These are phyloP conservation scores for Bathelium albidoporum DNA, from an alignment of 495 filamentous ascomycete species.

Conservation along the genomic window DNA sequence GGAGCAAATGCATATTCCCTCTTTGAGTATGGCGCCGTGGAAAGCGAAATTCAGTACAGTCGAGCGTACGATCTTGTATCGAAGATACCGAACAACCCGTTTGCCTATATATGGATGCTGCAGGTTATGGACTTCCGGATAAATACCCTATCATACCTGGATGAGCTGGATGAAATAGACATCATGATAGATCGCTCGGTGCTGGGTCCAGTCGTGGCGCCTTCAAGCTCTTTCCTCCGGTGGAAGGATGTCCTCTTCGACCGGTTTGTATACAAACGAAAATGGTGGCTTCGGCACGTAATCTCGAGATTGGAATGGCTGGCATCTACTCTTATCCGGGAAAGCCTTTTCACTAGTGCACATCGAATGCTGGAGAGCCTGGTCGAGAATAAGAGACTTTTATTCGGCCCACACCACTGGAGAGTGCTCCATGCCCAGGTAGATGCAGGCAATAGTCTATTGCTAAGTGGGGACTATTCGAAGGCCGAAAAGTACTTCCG, in stretches of 20 bases:
- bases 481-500: not conserved
- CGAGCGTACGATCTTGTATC: not conserved
- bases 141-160: not conserved
- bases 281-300: not conserved
- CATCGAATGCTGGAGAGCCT: not conserved
- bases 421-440: not conserved
- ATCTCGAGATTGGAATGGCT: not conserved
- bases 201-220: not conserved
- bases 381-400: not conserved
- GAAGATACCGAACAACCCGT: not conserved
- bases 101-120: not conserved
- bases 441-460: not conserved
- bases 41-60: not conserved
- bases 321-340: not conserved
- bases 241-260: not conserved
- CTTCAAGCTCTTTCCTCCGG: not conserved
- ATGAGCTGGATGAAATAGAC: not conserved
- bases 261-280: not conserved
- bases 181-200: not conserved
- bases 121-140: not conserved
- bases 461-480: not conserved
- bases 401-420: not conserved
- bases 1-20: not conserved
- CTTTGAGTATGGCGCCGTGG: not conserved
- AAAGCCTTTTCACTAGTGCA: not conserved